Base-by-base conservation (phyloP, 192 early-diverging fungal species). In the Entomortierella beljakovae region DNA sequence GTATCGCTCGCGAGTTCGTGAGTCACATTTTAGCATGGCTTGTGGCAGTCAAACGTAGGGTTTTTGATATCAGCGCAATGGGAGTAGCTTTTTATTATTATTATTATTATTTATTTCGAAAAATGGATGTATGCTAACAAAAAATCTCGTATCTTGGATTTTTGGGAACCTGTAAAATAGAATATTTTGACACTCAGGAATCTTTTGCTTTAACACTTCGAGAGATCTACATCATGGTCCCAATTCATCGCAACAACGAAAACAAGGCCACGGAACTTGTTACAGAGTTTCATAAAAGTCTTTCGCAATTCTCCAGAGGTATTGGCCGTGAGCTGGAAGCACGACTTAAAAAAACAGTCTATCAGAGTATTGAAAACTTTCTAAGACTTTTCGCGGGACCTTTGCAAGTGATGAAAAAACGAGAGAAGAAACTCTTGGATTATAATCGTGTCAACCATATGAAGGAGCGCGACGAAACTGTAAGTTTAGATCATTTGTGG, bases 341-440 rank as follows among this genome's bases (percentile, higher is more conserved):
- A 6, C 38, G 67, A 16, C 28, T 81, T 11, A 84, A 81, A 34
- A 77, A 73, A 52, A 72, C 68, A 0, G 73, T 88, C 10, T 87
- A 84, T 67, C 73, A 81, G 22, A 63, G 73, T 70, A 80, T 90
- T 38, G 89, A 88, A 22, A 67, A 40, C 7, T 85, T 82, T 53
- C 40, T 90, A 31, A 82, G 77, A 23, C 49, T 80, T 11, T 88
- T 95, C 65, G 84, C 86, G 40, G 88, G 87, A 15, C 93, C 92
- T 10, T 67, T 82, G 22, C 83, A 90, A 42, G 84, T 95, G 8
- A 93, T 95, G 70, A 84, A 89, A 55, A 95, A 94, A 61, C 80
- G 93, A 20, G 86, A 90, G 3, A 83, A 86, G 48, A 95, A 95
- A 61, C 59, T 89, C 34, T 61, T 95, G 32, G 93, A 95, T 62